phyloP scores from a whole-genome alignment of 179 eudicot species.

The Gypsophila paniculata region DNA sequence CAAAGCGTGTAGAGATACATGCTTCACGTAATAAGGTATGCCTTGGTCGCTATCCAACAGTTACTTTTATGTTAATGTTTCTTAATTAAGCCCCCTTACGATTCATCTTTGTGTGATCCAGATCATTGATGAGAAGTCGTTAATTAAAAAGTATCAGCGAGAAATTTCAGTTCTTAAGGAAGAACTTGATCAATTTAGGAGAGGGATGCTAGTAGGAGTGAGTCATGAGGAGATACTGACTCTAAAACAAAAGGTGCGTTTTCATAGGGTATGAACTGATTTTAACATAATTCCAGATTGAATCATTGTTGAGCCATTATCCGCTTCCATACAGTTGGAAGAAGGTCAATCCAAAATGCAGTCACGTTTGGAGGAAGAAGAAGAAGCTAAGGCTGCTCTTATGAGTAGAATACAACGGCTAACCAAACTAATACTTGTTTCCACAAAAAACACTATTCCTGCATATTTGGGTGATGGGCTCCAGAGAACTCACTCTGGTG shows the following conservation, averaged over 20 bases:
- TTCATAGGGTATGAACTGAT: background rate
- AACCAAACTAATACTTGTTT: slow-evolving; percentile 62
- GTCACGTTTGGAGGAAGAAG: slow-evolving; percentile 65
- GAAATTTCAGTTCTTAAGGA: slow-evolving; percentile 59
- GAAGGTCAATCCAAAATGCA: slow-evolving; percentile 54
- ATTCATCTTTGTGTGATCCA: slow-evolving; percentile 18
- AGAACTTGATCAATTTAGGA: slow-evolving; percentile 59
- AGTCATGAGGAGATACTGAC: slow-evolving; percentile 86
- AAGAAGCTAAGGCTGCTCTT: slow-evolving; percentile 67
- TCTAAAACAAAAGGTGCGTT: slow-evolving; percentile 73
- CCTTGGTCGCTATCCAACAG: background rate
- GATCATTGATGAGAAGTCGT: slow-evolving; percentile 73
- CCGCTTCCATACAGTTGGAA: slow-evolving; percentile 37
- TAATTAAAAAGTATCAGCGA: slow-evolving; percentile 63
- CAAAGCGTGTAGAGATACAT: slow-evolving; percentile 61
- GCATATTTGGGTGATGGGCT: slow-evolving; percentile 49
- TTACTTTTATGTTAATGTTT: background rate
- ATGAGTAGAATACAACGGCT: slow-evolving; percentile 71
- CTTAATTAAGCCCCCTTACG: background rate
- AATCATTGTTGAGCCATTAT: background rate
- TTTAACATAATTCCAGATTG: background rate
- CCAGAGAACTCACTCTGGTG: slow-evolving; percentile 61
- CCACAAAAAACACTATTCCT: slow-evolving; percentile 63
- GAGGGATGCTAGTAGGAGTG: slow-evolving; percentile 61
- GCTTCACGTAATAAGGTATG: slow-evolving; percentile 65